Conservation (phyloP, 1,139 yeast species). For the Ashbya aceris region DNA sequence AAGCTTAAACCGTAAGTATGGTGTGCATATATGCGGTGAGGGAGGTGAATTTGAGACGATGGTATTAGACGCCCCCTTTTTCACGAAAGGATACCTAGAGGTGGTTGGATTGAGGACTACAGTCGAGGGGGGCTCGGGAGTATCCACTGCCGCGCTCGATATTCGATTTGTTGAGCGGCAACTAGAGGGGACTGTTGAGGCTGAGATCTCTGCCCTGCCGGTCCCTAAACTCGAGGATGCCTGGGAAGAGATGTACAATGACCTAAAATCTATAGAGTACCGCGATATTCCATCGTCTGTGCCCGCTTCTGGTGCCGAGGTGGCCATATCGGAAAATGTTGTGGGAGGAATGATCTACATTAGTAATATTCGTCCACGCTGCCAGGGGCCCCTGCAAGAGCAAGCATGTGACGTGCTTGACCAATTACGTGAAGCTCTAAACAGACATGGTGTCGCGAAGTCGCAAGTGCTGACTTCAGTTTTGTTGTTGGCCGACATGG, state of each 20-base stretch:
- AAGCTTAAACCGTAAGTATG: slow-evolving; percentile 53
- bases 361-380: slow-evolving; percentile 39
- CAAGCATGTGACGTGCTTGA: slow-evolving; percentile 44
- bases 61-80: slow-evolving; percentile 84
- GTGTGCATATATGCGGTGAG: slow-evolving; percentile 93
- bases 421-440: slow-evolving; percentile 33
- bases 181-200: slow-evolving; percentile 19
- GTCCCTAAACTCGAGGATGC: slow-evolving; percentile 42
- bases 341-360: slow-evolving; percentile 36
- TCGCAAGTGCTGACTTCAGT: slow-evolving; percentile 43
- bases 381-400: slow-evolving; percentile 29
- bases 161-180: slow-evolving; percentile 34
- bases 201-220: slow-evolving; percentile 28
- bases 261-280: neutral
- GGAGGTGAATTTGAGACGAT: slow-evolving; percentile 96
- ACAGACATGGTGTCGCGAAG: slow-evolving; percentile 22
- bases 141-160: slow-evolving; percentile 47
- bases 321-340: slow-evolving; percentile 13
- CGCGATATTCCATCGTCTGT: neutral
- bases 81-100: slow-evolving; percentile 44
- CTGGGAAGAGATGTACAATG: slow-evolving; percentile 35
- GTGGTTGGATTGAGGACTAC: slow-evolving; percentile 37
- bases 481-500: slow-evolving; percentile 56
- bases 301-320: neutral
- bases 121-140: slow-evolving; percentile 48